These are phyloP conservation scores for Leptographium wingfieldii DNA, from an alignment of 2,329 filamentous ascomycete species.

Conservation along the genomic window DNA sequence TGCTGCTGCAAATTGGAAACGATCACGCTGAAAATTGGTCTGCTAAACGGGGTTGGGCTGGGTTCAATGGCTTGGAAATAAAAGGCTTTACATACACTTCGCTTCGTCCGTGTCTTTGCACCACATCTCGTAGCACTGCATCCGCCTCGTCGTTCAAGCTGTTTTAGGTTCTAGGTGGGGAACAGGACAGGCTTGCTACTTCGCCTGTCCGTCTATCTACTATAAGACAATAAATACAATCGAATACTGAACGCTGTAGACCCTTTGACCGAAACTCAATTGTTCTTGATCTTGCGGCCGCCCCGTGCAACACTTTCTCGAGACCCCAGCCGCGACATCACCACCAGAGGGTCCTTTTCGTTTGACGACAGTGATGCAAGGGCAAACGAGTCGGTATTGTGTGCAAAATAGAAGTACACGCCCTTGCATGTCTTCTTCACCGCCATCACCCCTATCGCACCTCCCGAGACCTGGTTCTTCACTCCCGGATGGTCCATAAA, in stretches of 20 bases:
- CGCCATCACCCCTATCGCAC: constrained; percentile 79
- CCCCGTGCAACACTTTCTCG: constrained; percentile 17
- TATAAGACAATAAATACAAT: neutral
- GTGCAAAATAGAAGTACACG: constrained; percentile 80
- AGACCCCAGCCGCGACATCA: constrained; percentile 64
- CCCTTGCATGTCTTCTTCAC: constrained; percentile 73
- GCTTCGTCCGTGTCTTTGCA: neutral
- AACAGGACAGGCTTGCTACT: neutral
- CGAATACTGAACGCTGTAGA: neutral
- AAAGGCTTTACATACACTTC: neutral
- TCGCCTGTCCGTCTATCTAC: neutral
- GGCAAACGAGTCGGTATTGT: constrained; percentile 86
- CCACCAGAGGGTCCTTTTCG: constrained; percentile 62
- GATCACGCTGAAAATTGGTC: neutral
- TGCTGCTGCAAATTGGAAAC: neutral
- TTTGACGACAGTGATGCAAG: constrained; percentile 77
- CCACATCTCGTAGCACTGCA: neutral
- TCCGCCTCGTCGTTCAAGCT: neutral
- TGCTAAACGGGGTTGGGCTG: neutral
- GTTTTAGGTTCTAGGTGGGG: constrained; percentile 3
- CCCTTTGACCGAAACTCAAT: constrained; percentile 8
- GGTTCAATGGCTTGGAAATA: neutral
- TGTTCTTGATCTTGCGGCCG: constrained; percentile 33
- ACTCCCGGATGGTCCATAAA: constrained; percentile 91
- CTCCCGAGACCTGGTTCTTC: constrained; percentile 61